Percentiles rank a stretch among this genome's conserved stretches.
Evolutionary conservation across 1,139 yeast genomes (phyloP).

Genomic region (Pichia sp.): DNA sequence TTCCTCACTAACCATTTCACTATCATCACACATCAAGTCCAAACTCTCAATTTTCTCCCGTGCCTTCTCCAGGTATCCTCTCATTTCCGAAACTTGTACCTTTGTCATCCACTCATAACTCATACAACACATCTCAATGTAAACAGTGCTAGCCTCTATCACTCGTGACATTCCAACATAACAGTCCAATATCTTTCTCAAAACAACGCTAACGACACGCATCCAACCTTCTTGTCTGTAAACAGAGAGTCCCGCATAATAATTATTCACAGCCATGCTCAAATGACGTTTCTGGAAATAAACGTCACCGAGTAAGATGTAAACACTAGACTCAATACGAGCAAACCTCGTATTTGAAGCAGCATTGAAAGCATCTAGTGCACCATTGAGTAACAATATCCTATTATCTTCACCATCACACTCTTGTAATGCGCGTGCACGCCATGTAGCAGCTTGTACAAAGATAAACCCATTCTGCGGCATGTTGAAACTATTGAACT

Average conservation of each 20-base stretch:
- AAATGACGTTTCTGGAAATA: conserved; percentile 28
- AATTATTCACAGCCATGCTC: conserved; percentile 37
- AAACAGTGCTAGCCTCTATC: conserved; percentile 22
- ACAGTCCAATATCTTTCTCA: conserved; percentile 29
- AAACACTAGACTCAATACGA: conserved; percentile 35
- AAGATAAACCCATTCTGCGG: conserved; percentile 43
- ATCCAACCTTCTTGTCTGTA: conserved; percentile 30
- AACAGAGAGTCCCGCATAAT: conserved; percentile 29
- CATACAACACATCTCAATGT: conserved; percentile 4
- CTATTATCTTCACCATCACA: conserved; percentile 19
- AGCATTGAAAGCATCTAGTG: conserved; percentile 30
- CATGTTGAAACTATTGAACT: conserved; percentile 20
- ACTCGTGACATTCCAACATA: conserved; percentile 25
- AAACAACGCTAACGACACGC: conserved; percentile 22
- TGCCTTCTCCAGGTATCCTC: neutral
- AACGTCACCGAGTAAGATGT: conserved; percentile 45
- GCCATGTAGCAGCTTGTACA: conserved; percentile 32
- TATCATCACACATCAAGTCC: conserved; percentile 6
- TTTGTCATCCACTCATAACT: neutral
- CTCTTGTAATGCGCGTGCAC: conserved; percentile 18
- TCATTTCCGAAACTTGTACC: conserved; percentile 22
- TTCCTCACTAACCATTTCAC: conserved; percentile 25
- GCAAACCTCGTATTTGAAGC: conserved; percentile 27
- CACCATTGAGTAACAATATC: conserved; percentile 30
- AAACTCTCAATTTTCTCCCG: conserved; percentile 5